Base-by-base conservation (phyloP, 345 rosid species). In the Gossypium sturtianum region DNA sequence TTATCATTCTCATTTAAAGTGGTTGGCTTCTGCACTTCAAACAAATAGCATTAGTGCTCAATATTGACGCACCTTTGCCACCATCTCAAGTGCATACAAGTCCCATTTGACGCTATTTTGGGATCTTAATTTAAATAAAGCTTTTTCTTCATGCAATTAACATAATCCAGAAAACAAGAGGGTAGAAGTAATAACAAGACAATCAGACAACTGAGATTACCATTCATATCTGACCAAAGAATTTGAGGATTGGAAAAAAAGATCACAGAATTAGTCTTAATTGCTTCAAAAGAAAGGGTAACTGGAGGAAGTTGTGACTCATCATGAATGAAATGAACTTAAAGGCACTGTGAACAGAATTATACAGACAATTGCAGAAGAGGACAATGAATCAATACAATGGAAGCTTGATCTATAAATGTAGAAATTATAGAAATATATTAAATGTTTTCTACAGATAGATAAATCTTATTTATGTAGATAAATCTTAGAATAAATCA, bases 221-320 rank as follows among this genome's bases (percentile, higher is more conserved):
- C 41, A 27, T 27, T 61, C 25, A 4, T 10, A 66, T 44, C 17
- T 66, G 1, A 66, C 29, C 70, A 66, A 66, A 12, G 53, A 66
- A 64, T 17, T 41, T n/a, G 25, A 64, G 16, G 19, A 66, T 44
- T 44, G 15, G 52, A 44, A 20, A 66, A 44, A 45, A 20, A 45
- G 15, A 12, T 44, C 29, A 44, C n/a, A 19, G 20, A 20, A 20
- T 13, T 5, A 8, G 22, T 12, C 53, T 66, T 66, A 23, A 65
- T 65, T 63, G 7, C 67, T 63, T 63, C 22, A 63, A 38, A n/a
- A 38, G 22, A 65, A 65, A n/a, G 51, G 69, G 16, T 64, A 64
- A 43, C 10, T 43, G 15, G 27, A 65, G 15, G 53, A 11, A 66
- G 27, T 66, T 66, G 69, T 12, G 34, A 44, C 51, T 44, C 29